phyloP scores from a whole-genome alignment of 495 filamentous ascomycete genomes.

The Tuber borchii region DNA sequence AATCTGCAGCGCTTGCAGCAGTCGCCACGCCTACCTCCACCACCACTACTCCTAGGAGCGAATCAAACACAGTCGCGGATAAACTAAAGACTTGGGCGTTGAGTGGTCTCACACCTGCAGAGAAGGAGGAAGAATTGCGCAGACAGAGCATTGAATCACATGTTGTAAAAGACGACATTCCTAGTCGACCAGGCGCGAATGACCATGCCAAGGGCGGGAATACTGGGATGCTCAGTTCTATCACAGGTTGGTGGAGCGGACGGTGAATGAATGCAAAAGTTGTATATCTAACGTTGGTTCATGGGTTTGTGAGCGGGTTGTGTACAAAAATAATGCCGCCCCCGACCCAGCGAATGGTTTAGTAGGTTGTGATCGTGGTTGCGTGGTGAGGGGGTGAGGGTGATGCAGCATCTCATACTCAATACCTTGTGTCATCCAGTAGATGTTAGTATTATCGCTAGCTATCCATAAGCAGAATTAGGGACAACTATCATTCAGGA shows the following conservation, averaged over 20 bases:
- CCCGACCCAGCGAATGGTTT: not conserved
- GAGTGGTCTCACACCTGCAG: conserved; percentile 41
- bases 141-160: conserved; percentile 8
- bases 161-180: conserved; percentile 10
- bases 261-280: not conserved
- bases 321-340: not conserved
- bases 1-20: conserved; percentile 28
- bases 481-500: not conserved
- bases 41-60: conserved; percentile 7
- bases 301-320: not conserved
- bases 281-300: not conserved
- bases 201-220: conserved; percentile 26
- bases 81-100: conserved; percentile 43
- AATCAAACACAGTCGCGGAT: conserved; percentile 13
- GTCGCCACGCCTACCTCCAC: conserved; percentile 25
- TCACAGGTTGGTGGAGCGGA: conserved; percentile 30
- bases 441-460: not conserved
- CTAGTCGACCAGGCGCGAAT: conserved; percentile 16
- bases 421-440: not conserved
- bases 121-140: conserved; percentile 25
- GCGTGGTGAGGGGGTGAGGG: not conserved
- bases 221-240: conserved; percentile 19
- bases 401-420: not conserved
- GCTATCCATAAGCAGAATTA: not conserved
- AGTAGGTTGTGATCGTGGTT: not conserved